Conservation (phyloP, 1,284 basidiomycete species). For the Kwoniella shivajii region DNA sequence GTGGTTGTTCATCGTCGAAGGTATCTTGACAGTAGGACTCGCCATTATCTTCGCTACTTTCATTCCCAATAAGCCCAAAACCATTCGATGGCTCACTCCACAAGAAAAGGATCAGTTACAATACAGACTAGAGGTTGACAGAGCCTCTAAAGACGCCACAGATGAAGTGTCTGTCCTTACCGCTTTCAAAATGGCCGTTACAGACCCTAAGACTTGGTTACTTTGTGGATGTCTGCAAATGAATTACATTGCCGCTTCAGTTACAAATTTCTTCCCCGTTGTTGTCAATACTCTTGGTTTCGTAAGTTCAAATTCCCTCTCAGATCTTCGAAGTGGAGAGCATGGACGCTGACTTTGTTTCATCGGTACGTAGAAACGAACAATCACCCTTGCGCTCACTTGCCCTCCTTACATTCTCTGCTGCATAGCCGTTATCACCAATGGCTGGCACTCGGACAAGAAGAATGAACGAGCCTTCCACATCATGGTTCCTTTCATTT, state of each 20-base stretch:
- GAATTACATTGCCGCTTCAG: slow-evolving; percentile 41
- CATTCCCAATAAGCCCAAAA: slow-evolving; percentile 46
- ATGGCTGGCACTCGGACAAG: slow-evolving; percentile 49
- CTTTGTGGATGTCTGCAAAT: slow-evolving; percentile 25
- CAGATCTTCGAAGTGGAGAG: background rate
- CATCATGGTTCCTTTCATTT: slow-evolving; percentile 34
- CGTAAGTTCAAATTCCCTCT: slow-evolving; percentile 2
- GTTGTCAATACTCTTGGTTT: slow-evolving; percentile 49
- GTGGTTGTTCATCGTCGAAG: slow-evolving; percentile 37
- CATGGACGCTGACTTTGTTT: background rate
- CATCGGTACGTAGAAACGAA: slow-evolving; percentile 25
- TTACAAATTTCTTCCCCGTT: slow-evolving; percentile 52
- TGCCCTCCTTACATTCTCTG: slow-evolving; percentile 51
- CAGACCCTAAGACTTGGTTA: slow-evolving; percentile 46
- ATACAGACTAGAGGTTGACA: slow-evolving; percentile 46
- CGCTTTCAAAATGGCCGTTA: slow-evolving; percentile 38
- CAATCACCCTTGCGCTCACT: slow-evolving; percentile 47
- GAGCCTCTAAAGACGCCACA: slow-evolving; percentile 37
- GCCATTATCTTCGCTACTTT: slow-evolving; percentile 35
- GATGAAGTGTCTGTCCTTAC: slow-evolving; percentile 30
- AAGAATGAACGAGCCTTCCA: slow-evolving; percentile 37
- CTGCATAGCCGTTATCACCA: slow-evolving; percentile 39
- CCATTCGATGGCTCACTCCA: slow-evolving; percentile 36
- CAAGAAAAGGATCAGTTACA: slow-evolving; percentile 40
- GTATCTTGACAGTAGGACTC: slow-evolving; percentile 36